phyloP scores from a whole-genome alignment of 768 basidiomycete genomes.

The Lactarius akahatsu region DNA sequence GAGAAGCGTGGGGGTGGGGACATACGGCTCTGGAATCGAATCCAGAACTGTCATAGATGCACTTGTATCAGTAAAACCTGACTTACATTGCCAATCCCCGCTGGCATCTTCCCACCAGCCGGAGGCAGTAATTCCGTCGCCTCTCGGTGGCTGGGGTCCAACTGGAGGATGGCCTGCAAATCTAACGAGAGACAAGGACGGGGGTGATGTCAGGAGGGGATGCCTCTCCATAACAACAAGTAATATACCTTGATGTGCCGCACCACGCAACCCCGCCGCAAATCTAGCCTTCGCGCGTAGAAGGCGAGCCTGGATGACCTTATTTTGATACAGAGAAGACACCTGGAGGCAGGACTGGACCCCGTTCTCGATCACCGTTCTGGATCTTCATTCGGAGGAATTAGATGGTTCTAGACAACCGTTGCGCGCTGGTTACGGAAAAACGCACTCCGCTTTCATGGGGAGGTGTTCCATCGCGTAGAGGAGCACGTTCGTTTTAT shows the following conservation, averaged over 20 bases:
- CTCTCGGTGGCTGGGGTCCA: conserved; percentile 68
- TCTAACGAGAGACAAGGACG: conserved; percentile 40
- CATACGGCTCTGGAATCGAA: conserved; percentile 36
- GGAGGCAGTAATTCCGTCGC: conserved; percentile 60
- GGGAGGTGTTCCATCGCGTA: conserved; percentile 84
- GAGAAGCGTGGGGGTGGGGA: conserved; percentile 55
- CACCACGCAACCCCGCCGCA: conserved; percentile 55
- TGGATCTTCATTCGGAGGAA: conserved; percentile 41
- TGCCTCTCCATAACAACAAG: not conserved
- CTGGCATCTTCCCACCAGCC: conserved; percentile 17
- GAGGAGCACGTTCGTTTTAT: conserved; percentile 69
- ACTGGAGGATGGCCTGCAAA: conserved; percentile 58
- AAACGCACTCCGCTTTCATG: conserved; percentile 55
- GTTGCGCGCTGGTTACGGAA: not conserved
- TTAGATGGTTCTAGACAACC: conserved; percentile 10
- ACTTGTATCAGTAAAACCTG: conserved; percentile 51
- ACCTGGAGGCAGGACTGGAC: conserved; percentile 69
- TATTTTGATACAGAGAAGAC: conserved; percentile 49
- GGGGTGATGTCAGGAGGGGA: not conserved
- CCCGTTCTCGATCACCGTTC: conserved; percentile 68
- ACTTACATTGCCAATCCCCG: conserved; percentile 33
- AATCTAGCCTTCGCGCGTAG: conserved; percentile 66
- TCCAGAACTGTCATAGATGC: conserved; percentile 26
- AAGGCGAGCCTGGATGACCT: conserved; percentile 58
- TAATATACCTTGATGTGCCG: conserved; percentile 61